Percentiles rank a stretch among this genome's conserved stretches.
These are phyloP conservation scores for Phaeosphaeria sp. DNA, from an alignment of 2,329 filamentous ascomycete genomes.

Conservation along the genomic window DNA sequence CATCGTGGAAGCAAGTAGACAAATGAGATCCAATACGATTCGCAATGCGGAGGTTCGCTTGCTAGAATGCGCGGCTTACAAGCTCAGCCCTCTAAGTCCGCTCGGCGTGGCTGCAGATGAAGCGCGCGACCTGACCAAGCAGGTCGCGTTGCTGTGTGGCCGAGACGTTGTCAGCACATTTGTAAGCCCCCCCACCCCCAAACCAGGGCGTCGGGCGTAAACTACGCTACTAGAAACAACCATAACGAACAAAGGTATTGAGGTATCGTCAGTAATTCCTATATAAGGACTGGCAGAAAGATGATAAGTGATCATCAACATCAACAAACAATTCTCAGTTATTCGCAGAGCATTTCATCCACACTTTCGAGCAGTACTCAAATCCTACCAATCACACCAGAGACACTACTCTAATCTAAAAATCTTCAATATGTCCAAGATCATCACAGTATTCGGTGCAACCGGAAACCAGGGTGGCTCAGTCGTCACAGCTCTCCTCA, in stretches of 20 bases:
- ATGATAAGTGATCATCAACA: background rate
- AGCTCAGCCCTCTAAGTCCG: background rate
- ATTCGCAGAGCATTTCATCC: background rate
- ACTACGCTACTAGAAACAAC: background rate
- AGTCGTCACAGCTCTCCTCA: conserved; percentile 55
- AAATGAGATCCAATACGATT: background rate
- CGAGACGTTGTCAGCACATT: background rate
- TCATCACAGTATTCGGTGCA: conserved; percentile 56
- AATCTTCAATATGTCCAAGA: conserved; percentile 29
- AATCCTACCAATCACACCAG: background rate
- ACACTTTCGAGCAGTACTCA: background rate
- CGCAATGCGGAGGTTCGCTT: background rate
- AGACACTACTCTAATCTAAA: background rate
- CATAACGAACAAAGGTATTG: background rate
- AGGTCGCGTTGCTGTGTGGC: background rate
- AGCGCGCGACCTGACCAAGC: background rate
- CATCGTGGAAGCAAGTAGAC: background rate
- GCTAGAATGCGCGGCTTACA: background rate
- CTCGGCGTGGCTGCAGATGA: background rate
- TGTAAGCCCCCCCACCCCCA: background rate
- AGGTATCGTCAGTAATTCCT: background rate
- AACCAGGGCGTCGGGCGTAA: background rate
- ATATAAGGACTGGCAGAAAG: background rate
- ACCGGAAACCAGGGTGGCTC: conserved; percentile 62
- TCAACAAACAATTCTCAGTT: conserved; percentile 1